Conservation (phyloP, 805 yeast species). For the Saccharomycopsis fodiens region DNA sequence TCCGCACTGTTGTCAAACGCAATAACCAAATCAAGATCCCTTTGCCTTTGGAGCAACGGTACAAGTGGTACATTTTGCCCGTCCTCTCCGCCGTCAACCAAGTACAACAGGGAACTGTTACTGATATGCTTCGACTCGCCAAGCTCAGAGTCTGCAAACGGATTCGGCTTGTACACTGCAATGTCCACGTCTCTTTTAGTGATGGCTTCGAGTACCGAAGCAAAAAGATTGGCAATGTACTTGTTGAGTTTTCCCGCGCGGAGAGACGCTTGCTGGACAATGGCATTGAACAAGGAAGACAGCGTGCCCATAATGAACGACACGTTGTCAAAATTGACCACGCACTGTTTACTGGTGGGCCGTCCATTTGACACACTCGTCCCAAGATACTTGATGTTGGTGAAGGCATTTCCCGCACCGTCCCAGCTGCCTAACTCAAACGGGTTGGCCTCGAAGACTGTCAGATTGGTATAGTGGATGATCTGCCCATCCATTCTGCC, state of each 20-base stretch:
- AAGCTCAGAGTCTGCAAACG: constrained; percentile 42
- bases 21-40: constrained; percentile 52
- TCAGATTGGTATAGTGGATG: constrained; percentile 42
- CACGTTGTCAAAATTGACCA: constrained; percentile 66
- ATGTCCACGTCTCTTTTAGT: constrained; percentile 35
- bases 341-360: constrained; percentile 44
- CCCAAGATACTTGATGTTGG: constrained; percentile 63
- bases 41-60: constrained; percentile 52
- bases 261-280: constrained; percentile 48
- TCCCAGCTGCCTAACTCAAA: constrained; percentile 86
- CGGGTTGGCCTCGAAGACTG: constrained; percentile 56
- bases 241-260: constrained; percentile 18
- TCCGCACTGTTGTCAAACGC: constrained; percentile 65
- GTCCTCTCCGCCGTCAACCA: constrained; percentile 71
- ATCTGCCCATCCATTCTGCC: constrained; percentile 42
- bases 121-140: constrained; percentile 33
- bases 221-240: neutral
- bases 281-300: constrained; percentile 67
- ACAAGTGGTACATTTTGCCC: constrained; percentile 50
- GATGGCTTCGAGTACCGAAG: constrained; percentile 4
- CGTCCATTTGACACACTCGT: constrained; percentile 52
- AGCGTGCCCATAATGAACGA: constrained; percentile 81
- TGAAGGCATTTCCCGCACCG: constrained; percentile 56
- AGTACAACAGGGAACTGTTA: constrained; percentile 35
- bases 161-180: constrained; percentile 63